Evolutionary conservation across 768 basidiomycete genomes (phyloP).

Genomic region (Paxillus ammoniavirescens): DNA sequence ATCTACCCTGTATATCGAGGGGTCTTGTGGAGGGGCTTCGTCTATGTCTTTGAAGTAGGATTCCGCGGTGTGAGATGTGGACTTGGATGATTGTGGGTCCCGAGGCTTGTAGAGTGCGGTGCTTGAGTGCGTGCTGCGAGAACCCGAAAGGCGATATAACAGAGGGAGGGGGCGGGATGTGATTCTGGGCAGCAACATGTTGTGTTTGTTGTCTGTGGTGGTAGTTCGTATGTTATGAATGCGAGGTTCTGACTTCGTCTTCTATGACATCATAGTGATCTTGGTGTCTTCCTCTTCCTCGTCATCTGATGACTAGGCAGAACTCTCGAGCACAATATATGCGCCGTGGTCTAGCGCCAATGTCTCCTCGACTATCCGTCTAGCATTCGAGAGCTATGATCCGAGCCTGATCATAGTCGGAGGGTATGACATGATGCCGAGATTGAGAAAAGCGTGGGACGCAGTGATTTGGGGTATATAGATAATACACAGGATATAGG

Average conservation of each 20-base stretch:
- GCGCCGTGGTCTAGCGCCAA: too few species aligned
- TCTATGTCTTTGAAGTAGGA: conserved; percentile 50
- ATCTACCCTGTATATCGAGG: conserved; percentile 48
- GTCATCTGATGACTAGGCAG: too few species aligned
- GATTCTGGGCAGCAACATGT: conserved; percentile 4
- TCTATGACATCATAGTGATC: too few species aligned
- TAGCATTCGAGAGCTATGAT: too few species aligned
- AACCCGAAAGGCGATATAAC: background rate
- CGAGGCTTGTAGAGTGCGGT: background rate
- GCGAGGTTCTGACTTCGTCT: too few species aligned
- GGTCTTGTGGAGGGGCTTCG: conserved; percentile 38
- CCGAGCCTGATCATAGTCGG: too few species aligned
- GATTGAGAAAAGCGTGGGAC: background rate
- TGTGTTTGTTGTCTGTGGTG: background rate
- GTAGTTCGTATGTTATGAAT: background rate
- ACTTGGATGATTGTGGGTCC: conserved; percentile 1
- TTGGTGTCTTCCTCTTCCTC: too few species aligned
- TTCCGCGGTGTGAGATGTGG: conserved; percentile 35
- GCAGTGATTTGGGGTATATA: background rate
- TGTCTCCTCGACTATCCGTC: too few species aligned
- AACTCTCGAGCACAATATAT: too few species aligned
- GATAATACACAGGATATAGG: background rate
- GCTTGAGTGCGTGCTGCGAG: conserved; percentile 2
- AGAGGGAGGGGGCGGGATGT: conserved; percentile 4
- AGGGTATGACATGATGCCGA: too few species aligned